Evolutionary conservation across 805 yeast genomes (phyloP).

Genomic region (Groenewaldozyma tartarivorans): DNA sequence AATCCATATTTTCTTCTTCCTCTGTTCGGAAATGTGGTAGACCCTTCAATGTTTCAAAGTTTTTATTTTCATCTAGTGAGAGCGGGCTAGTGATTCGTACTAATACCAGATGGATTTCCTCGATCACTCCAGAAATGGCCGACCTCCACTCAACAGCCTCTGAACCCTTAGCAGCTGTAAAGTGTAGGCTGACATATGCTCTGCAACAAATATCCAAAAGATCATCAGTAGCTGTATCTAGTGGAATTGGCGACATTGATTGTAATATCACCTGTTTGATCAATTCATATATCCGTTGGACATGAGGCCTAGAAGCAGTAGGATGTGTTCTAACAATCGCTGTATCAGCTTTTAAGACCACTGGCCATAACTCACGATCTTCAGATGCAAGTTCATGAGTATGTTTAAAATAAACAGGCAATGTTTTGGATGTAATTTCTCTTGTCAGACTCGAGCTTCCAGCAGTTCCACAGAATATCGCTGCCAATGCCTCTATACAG

Average conservation of each 20-base stretch:
- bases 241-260: slow-evolving; percentile 25
- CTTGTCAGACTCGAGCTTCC: slow-evolving; percentile 80
- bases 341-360: slow-evolving; percentile 33
- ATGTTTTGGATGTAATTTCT: slow-evolving; percentile 71
- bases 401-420: slow-evolving; percentile 47
- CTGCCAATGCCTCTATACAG: slow-evolving; percentile 20
- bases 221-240: slow-evolving; percentile 26
- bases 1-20: too few relatives aligned
- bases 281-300: slow-evolving; percentile 46
- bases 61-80: too few relatives aligned
- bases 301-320: slow-evolving; percentile 75
- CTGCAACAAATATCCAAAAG: slow-evolving; percentile 37
- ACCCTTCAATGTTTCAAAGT: too few relatives aligned
- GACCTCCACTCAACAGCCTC: slow-evolving; percentile 39
- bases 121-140: slow-evolving; percentile 35
- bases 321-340: slow-evolving; percentile 48
- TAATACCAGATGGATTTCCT: slow-evolving; percentile 10
- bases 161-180: slow-evolving; percentile 45
- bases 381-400: slow-evolving; percentile 39
- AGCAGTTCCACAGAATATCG: slow-evolving; percentile 29
- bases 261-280: slow-evolving; percentile 29
- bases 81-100: too few relatives aligned
- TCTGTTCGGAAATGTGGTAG: too few relatives aligned
- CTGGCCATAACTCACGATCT: slow-evolving; percentile 28
- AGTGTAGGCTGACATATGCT: slow-evolving; percentile 47